Conservation (phyloP, 371 early-diverging fungal species). For the Rhizopus microsporus region DNA sequence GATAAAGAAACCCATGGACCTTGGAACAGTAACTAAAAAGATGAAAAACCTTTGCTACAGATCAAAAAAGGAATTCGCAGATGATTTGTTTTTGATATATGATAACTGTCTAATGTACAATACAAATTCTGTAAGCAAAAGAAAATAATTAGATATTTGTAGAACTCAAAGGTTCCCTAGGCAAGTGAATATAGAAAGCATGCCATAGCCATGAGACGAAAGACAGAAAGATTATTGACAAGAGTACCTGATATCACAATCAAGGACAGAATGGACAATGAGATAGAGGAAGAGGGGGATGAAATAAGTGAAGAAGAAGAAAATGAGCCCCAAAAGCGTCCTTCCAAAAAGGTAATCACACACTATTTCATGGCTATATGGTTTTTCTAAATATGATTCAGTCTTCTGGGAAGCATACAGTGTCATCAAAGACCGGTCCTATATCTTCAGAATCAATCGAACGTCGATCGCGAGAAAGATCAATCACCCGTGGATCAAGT, state of each 20-base stretch:
- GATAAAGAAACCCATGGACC: conserved; percentile 93
- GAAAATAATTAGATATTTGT: not conserved
- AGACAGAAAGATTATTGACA: conserved; percentile 70
- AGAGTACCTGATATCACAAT: conserved; percentile 84
- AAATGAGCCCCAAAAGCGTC: conserved; percentile 28
- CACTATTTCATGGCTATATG: not conserved
- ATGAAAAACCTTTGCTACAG: conserved; percentile 70
- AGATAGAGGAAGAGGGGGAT: conserved; percentile 54
- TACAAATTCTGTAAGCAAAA: conserved; percentile 51
- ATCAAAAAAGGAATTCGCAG: conserved; percentile 77
- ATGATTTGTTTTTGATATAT: conserved; percentile 83
- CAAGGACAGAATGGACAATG: conserved; percentile 60
- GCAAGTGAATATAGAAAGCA: conserved; percentile 82
- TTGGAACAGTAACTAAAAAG: conserved; percentile 86
- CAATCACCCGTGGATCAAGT: conserved; percentile 26
- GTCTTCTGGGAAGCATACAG: conserved; percentile 24
- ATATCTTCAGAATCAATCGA: conserved; percentile 3
- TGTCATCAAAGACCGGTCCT: conserved; percentile 2
- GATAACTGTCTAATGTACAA: conserved; percentile 86
- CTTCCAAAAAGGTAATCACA: conserved; percentile 37
- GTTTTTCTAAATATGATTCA: not conserved
- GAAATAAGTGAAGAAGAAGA: conserved; percentile 53
- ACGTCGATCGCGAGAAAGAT: conserved; percentile 22
- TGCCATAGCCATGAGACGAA: conserved; percentile 81
- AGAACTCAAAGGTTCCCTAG: conserved; percentile 1